These are phyloP conservation scores for Alternaria incomplexa DNA, from an alignment of 2,329 filamentous ascomycete genomes.

Conservation along the genomic window DNA sequence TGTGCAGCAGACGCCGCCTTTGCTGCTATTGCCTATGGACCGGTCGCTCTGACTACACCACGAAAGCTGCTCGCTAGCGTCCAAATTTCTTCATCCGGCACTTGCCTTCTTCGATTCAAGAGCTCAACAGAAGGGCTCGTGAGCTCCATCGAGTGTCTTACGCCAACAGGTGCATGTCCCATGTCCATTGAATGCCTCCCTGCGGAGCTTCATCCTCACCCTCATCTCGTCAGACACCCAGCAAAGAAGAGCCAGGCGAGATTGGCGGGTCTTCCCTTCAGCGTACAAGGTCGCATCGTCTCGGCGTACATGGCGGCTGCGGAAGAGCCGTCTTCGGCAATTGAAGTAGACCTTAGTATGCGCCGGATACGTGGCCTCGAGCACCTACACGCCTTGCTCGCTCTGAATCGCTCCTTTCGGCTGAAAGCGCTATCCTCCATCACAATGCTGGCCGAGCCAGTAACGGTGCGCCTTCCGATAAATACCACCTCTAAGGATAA, in stretches of 20 bases:
- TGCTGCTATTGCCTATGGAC: neutral
- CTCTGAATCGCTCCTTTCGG: neutral
- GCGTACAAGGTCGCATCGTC: neutral
- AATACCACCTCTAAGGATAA: neutral
- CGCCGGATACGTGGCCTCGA: neutral
- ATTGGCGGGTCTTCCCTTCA: neutral
- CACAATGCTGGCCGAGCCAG: neutral
- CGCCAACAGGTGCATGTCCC: neutral
- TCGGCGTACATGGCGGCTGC: neutral
- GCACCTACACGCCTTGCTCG: neutral
- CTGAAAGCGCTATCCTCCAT: neutral
- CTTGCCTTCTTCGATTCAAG: neutral
- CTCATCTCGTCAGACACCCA: neutral
- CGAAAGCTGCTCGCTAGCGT: neutral
- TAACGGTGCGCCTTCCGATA: neutral
- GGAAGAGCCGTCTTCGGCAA: neutral
- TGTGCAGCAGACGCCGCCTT: neutral
- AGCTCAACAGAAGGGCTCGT: neutral
- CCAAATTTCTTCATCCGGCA: neutral
- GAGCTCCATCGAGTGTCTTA: neutral
- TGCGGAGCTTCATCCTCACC: neutral
- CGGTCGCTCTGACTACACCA: neutral
- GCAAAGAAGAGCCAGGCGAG: neutral
- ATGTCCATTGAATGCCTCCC: neutral
- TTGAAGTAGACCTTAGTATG: neutral